These are phyloP conservation scores for Xylaria digitata DNA, from an alignment of 2,329 filamentous ascomycete species.

Conservation along the genomic window DNA sequence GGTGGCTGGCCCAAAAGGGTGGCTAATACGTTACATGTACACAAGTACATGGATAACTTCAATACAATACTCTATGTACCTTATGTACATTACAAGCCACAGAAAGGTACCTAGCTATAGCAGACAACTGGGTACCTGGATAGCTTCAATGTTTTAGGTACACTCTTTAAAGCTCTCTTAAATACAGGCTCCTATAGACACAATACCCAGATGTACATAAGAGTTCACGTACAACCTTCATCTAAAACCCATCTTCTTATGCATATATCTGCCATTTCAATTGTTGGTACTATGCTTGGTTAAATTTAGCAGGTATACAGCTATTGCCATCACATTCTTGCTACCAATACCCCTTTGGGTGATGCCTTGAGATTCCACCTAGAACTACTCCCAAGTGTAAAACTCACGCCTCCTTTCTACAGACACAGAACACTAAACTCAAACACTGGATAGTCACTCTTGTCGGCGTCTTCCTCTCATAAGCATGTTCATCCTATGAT, in stretches of 20 bases:
- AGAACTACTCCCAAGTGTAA: background rate
- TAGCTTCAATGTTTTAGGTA: background rate
- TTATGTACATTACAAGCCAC: background rate
- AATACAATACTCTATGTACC: no score
- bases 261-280: background rate
- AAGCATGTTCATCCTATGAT: conserved; percentile 1
- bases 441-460: background rate
- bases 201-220: background rate
- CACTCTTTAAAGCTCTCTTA: no score
- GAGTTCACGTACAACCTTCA: background rate
- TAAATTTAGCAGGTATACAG: background rate
- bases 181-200: background rate
- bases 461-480: background rate
- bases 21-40: no score
- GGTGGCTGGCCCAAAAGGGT: no score
- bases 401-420: background rate
- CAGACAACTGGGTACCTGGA: no score
- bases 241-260: no score
- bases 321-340: no score
- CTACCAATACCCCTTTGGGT: background rate
- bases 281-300: background rate
- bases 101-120: background rate
- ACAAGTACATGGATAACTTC: no score
- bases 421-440: background rate
- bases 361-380: background rate